Percentiles rank a stretch among this genome's conserved stretches.
These are phyloP conservation scores for Colletotrichum aenigma DNA, from an alignment of 2,329 filamentous ascomycete species.

Conservation along the genomic window DNA sequence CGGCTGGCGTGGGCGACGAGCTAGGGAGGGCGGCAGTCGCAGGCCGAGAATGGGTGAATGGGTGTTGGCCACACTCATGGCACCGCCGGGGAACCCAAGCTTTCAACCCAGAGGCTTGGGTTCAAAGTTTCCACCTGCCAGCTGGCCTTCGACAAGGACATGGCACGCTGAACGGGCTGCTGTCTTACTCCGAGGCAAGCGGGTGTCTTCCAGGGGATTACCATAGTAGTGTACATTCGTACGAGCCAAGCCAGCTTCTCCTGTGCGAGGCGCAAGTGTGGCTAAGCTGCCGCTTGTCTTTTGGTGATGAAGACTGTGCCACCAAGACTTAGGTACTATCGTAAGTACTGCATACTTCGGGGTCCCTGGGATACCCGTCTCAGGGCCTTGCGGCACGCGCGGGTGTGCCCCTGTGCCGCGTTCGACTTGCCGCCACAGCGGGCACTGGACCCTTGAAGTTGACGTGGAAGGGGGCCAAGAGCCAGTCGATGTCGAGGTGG, in stretches of 20 bases:
- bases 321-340: not conserved
- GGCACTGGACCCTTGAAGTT: not conserved
- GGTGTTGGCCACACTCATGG: not conserved
- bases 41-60: not conserved
- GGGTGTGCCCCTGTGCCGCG: not conserved
- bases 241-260: not conserved
- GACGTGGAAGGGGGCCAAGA: not conserved
- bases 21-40: not conserved
- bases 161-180: not conserved
- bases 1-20: not conserved
- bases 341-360: not conserved
- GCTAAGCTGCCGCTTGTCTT: not conserved
- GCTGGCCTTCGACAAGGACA: not conserved
- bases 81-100: not conserved
- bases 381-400: not conserved
- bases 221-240: not conserved
- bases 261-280: constrained; percentile 1
- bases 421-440: not conserved
- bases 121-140: not conserved
- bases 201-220: not conserved
- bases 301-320: not conserved
- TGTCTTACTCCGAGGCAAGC: not conserved
- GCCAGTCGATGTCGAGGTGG: not conserved
- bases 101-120: not conserved
- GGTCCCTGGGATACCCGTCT: not conserved